Percentiles rank a stretch among this genome's conserved stretches.
These are phyloP conservation scores for Blakeslea trispora DNA, from an alignment of 371 early-diverging fungal genomes.

Conservation along the genomic window DNA sequence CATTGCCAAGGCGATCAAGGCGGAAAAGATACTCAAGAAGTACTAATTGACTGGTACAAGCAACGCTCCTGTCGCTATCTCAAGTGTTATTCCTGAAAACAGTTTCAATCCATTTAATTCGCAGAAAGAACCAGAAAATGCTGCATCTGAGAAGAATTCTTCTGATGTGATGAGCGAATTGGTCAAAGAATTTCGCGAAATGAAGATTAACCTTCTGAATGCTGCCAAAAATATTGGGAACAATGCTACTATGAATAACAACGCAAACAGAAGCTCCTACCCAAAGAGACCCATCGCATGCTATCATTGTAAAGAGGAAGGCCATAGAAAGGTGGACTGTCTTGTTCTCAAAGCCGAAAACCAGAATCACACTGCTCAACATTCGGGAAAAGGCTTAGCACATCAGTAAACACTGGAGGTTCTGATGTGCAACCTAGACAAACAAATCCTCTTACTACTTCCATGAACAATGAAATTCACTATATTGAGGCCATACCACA, in stretches of 20 bases:
- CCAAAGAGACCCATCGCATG: background rate
- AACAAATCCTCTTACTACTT: background rate
- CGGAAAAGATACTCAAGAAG: background rate
- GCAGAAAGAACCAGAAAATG: background rate
- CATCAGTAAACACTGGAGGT: background rate
- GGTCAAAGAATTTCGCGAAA: background rate
- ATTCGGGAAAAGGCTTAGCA: slow-evolving; percentile 5
- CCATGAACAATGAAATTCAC: background rate
- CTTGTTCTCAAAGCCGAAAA: background rate
- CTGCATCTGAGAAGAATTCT: background rate
- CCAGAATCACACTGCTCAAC: background rate
- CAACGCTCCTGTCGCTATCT: background rate
- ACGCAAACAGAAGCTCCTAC: background rate
- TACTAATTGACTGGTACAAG: background rate
- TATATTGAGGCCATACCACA: background rate
- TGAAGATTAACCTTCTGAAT: background rate
- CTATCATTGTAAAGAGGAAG: background rate
- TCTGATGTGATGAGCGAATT: background rate
- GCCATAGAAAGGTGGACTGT: background rate
- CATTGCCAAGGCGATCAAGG: background rate
- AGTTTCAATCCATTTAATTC: no score
- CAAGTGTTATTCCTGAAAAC: background rate
- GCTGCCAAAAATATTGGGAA: background rate
- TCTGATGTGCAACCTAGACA: background rate
- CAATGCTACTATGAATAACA: background rate